Conservation (phyloP, 495 filamentous ascomycete species). For the Podospora sp. region DNA sequence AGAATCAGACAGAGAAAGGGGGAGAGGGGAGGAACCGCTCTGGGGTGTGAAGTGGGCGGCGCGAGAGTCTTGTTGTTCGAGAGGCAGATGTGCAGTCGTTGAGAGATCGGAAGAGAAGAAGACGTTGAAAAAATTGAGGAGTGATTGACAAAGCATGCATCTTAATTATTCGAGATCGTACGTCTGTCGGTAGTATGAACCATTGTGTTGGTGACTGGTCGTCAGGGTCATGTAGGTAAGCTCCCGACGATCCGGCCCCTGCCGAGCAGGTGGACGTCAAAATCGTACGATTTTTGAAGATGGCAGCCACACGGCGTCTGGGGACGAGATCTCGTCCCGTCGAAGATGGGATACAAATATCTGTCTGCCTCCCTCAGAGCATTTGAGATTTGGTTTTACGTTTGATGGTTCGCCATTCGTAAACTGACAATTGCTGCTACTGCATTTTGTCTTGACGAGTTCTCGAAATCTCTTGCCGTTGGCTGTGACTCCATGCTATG, state of each 20-base stretch:
- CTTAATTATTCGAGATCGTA: neutral
- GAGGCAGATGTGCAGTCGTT: neutral
- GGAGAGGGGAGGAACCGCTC: neutral
- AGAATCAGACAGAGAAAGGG: neutral
- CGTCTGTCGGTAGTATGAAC: slow-evolving; percentile 20
- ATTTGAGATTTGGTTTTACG: neutral
- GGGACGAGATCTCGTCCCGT: neutral
- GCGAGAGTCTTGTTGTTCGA: neutral
- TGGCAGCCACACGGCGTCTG: slow-evolving; percentile 14
- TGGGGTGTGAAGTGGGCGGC: neutral
- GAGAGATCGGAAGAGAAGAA: neutral
- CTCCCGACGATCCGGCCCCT: slow-evolving; percentile 31
- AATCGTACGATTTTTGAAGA: slow-evolving; percentile 38
- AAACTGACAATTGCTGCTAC: neutral
- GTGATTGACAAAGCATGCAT: neutral
- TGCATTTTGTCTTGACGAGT: neutral
- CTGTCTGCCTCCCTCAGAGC: neutral
- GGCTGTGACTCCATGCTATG: too few relatives aligned
- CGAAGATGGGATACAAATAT: neutral
- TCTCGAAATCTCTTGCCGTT: too few relatives aligned
- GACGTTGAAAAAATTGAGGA: neutral
- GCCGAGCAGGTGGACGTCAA: slow-evolving; percentile 24
- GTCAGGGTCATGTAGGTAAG: slow-evolving; percentile 5
- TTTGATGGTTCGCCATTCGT: neutral
- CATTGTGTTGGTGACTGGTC: neutral